Conservation (phyloP, 2,329 filamentous ascomycete species). For the Pyrenophora tritici-repentis region DNA sequence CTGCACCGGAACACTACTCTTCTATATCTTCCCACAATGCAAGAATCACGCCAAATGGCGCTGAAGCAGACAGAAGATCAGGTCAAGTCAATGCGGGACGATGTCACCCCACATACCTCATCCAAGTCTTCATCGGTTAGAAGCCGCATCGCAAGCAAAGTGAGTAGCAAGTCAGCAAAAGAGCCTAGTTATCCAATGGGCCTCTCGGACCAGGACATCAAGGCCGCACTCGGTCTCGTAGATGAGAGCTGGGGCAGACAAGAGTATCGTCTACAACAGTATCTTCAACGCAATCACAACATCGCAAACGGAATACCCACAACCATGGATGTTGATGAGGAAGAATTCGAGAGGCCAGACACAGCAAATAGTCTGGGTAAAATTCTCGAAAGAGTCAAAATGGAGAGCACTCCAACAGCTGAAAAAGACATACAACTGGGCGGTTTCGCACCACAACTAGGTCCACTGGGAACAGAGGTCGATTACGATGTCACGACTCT, state of each 20-base stretch:
- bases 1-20: conserved; percentile 68
- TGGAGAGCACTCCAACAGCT: conserved; percentile 52
- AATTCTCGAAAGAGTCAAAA: conserved; percentile 51
- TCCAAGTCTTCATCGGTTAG: conserved; percentile 42
- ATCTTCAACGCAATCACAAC: conserved; percentile 54
- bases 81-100: conserved; percentile 58
- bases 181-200: conserved; percentile 33
- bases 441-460: background rate
- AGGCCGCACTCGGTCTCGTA: conserved; percentile 54
- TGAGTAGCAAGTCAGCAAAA: conserved; percentile 32
- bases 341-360: conserved; percentile 52
- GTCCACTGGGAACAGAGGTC: conserved; percentile 10
- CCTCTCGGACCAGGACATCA: conserved; percentile 56
- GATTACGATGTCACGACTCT: conserved; percentile 27
- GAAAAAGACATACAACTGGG: conserved; percentile 47
- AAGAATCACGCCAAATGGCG: conserved; percentile 64
- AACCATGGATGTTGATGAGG: conserved; percentile 52
- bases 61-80: conserved; percentile 64
- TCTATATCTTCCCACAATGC: conserved; percentile 66
- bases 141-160: conserved; percentile 40
- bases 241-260: conserved; percentile 58
- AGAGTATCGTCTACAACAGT: conserved; percentile 53
- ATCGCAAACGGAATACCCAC: conserved; percentile 52
- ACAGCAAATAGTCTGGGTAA: conserved; percentile 48
- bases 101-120: conserved; percentile 29